These are phyloP conservation scores for Garcia nutans DNA, from an alignment of 345 rosid species.

Conservation along the genomic window DNA sequence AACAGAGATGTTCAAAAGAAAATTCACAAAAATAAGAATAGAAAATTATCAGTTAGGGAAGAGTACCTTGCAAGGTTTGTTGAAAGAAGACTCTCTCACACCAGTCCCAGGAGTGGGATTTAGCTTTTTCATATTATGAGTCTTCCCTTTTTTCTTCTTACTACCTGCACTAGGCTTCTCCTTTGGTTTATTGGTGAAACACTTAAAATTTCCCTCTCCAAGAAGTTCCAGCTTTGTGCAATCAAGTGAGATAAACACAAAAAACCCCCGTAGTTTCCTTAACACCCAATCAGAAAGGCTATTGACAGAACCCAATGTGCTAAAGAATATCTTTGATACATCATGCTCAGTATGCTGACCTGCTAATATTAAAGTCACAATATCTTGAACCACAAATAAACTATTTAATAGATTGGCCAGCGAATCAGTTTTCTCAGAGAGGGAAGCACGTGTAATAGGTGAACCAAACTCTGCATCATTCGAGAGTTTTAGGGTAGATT, in stretches of 20 bases:
- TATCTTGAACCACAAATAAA: conserved; percentile 63
- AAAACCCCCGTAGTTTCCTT: conserved; percentile 70
- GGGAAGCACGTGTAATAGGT: conserved; percentile 22
- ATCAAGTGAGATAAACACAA: conserved; percentile 69
- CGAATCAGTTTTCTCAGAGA: conserved; percentile 33
- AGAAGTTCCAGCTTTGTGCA: conserved; percentile 79
- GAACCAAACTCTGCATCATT: conserved; percentile 43
- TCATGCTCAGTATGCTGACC: conserved; percentile 41
- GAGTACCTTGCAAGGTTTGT: conserved; percentile 52
- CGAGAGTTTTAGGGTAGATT: conserved; percentile 16
- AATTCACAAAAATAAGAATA: conserved; percentile 1
- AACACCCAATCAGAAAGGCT: conserved; percentile 64
- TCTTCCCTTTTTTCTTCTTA: conserved; percentile 62
- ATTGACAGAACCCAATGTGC: conserved; percentile 59
- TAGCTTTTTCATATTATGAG: conserved; percentile 43
- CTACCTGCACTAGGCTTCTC: conserved; percentile 43
- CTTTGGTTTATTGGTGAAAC: conserved; percentile 50
- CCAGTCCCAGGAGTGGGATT: conserved; percentile 31
- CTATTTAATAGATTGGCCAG: conserved; percentile 38
- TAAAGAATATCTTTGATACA: conserved; percentile 53
- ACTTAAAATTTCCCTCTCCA: conserved; percentile 48
- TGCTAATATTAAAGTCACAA: conserved; percentile 38
- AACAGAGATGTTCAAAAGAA: neutral
- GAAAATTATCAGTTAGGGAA: conserved; percentile 14
- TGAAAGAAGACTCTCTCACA: conserved; percentile 26